Base-by-base conservation (phyloP, 2,329 filamentous ascomycete species). In the Podosphaera leucotricha region DNA sequence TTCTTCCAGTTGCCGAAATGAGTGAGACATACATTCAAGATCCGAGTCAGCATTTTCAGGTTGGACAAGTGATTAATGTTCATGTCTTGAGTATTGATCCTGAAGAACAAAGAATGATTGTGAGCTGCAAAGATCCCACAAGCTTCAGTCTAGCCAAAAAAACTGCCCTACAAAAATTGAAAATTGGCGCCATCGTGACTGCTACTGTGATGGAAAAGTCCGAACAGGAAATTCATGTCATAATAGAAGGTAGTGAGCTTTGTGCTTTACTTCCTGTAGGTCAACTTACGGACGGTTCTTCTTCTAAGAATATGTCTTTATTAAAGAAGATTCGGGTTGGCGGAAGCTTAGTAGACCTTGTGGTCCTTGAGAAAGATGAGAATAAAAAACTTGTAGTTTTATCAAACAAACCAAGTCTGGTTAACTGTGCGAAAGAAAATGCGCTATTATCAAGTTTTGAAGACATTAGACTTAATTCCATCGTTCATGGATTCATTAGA, bases 21-120 rank as follows among this genome's bases (percentile, higher is more conserved):
- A 95, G 90, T 58, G 90, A 98, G 59, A 85, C 86, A 10, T 94
- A 80, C 57, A 94, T 98, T 55, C 73, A 80, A 52, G 81, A 94
- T 55, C 85, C 90, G 3, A 74, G 72, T 39, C 77, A 92, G 55
- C 86, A 95, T 61, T 98, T 98, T 65, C 76, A 79, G 30, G 63
- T 76, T 38, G 92, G 90, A 0, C 90, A 98, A 59, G 87, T 92
- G 1, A 79, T 98, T 51, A 92, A 75, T 54, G 81, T 94, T 18
- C 82, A 87, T 55, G 75, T 92, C n/a, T 61, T 93, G 28, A 80
- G 78, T 42, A 75, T 94, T 42, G 76, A 92, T 52, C 65, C 75
- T 1, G 74, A 79, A 46, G 66, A 71, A 35, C 68, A 70, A 48
- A 77, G 80, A 51, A 71, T 98, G 50, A 73, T 83, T 33, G 81